A percentile compares a stretch with the other conserved stretches of the same genome.
These are phyloP conservation scores for Gossypium mustelinum DNA, from an alignment of 345 rosid species.

Conservation along the genomic window DNA sequence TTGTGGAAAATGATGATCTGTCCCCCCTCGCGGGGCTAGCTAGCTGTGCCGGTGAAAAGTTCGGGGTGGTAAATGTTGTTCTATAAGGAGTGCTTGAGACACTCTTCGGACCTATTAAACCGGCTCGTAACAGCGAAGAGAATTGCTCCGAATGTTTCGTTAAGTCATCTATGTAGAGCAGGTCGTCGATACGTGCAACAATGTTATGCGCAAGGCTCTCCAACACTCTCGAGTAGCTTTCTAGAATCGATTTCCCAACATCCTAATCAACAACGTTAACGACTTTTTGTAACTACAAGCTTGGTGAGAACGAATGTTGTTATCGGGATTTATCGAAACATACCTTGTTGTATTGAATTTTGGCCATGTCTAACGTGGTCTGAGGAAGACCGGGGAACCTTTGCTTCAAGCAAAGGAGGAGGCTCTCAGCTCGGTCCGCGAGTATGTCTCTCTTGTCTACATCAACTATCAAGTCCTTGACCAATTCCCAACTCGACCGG, in stretches of 20 bases:
- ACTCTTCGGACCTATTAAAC: constrained; percentile 44
- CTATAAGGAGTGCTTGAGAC: constrained; percentile 49
- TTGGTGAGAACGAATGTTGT: not conserved
- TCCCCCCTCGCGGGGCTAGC: constrained; percentile 52
- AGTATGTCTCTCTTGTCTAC: constrained; percentile 78
- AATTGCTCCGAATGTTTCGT: constrained; percentile 67
- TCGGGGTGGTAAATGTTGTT: constrained; percentile 65
- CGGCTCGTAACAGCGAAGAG: constrained; percentile 48
- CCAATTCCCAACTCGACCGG: constrained; percentile 60
- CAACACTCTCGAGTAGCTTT: constrained; percentile 87
- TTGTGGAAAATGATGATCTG: constrained; percentile 40
- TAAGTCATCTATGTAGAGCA: constrained; percentile 79
- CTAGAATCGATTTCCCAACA: constrained; percentile 88
- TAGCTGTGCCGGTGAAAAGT: constrained; percentile 55
- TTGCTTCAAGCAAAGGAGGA: constrained; percentile 81
- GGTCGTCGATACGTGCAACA: constrained; percentile 84
- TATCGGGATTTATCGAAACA: not conserved
- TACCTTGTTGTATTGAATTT: constrained; percentile 92
- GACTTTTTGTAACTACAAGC: not conserved
- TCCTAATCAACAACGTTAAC: constrained; percentile 40
- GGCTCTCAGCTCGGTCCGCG: constrained; percentile 87
- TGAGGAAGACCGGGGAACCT: constrained; percentile 92
- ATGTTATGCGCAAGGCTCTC: constrained; percentile 93
- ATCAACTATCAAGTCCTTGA: constrained; percentile 84
- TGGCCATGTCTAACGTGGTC: constrained; percentile 89